Conservation (phyloP, 73 alveolate species). For the Paramecium octaurelia region DNA sequence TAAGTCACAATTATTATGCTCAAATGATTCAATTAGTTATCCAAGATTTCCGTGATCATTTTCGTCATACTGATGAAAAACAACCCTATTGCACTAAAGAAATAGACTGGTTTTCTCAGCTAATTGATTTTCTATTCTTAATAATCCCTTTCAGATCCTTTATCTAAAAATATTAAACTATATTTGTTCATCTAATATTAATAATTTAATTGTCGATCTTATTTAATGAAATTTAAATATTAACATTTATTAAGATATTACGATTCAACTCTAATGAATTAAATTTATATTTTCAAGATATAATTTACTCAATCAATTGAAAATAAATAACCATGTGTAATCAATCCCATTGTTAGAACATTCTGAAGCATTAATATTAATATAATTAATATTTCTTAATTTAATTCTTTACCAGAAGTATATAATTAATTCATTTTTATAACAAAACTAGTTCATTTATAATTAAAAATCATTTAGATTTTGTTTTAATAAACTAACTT, state of each 20-base stretch:
- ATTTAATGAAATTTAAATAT: not conserved
- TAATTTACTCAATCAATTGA: conserved; percentile 25
- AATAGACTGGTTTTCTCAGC: not conserved
- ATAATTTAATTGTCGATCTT: not conserved
- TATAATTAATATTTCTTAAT: conserved; percentile 29
- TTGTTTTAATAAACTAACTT: not conserved
- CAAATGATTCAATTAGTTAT: not conserved
- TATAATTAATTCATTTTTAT: not conserved
- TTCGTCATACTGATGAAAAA: not conserved
- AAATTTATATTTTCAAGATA: not conserved
- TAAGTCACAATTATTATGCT: not conserved
- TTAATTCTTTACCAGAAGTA: conserved; percentile 16
- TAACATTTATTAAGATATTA: not conserved
- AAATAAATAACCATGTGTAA: conserved; percentile 49
- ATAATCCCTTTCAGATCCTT: not conserved
- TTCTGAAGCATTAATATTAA: conserved; percentile 22
- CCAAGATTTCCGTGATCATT: not conserved
- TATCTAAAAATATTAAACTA: not conserved
- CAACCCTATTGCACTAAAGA: not conserved
- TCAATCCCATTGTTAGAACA: conserved; percentile 29
- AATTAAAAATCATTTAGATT: not conserved
- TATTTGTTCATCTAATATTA: not conserved
- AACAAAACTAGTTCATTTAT: not conserved
- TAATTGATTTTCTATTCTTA: not conserved
- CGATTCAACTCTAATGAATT: not conserved